Evolutionary conservation across 441 rosid genomes (phyloP).

Genomic region (Viola pubescens): DNA sequence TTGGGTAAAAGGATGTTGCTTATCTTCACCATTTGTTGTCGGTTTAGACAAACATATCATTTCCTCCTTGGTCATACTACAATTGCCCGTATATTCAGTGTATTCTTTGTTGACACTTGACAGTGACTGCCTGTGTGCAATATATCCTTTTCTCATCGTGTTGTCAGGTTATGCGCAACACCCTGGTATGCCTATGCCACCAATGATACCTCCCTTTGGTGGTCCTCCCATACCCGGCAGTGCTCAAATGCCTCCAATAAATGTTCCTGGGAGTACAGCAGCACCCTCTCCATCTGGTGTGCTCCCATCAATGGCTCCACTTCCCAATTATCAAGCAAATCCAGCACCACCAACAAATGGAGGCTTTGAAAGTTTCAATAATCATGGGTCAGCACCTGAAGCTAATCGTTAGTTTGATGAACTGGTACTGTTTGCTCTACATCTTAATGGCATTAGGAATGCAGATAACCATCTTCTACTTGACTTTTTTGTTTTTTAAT

Average conservation of each 20-base stretch:
- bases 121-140: background rate
- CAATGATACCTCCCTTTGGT: constrained; percentile 76
- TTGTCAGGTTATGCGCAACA: constrained; percentile 40
- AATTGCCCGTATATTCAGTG: background rate
- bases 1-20: too few relatives aligned
- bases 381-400: constrained; percentile 45
- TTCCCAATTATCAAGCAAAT: constrained; percentile 54
- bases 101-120: background rate
- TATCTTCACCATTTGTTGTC: too few relatives aligned
- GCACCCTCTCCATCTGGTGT: constrained; percentile 43
- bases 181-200: constrained; percentile 51
- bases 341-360: constrained; percentile 42
- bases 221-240: constrained; percentile 73
- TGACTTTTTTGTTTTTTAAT: background rate
- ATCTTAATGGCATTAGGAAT: background rate
- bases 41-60: too few relatives aligned
- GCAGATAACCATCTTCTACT: too few relatives aligned
- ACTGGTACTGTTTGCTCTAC: constrained; percentile 13
- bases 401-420: constrained; percentile 41
- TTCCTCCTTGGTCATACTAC: background rate
- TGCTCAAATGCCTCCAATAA: constrained; percentile 57
- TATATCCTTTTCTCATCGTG: background rate
- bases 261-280: constrained; percentile 45
- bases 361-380: constrained; percentile 46
- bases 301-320: constrained; percentile 36